phyloP scores from a whole-genome alignment of 495 filamentous ascomycete species.

The Elasticomyces elasticus region DNA sequence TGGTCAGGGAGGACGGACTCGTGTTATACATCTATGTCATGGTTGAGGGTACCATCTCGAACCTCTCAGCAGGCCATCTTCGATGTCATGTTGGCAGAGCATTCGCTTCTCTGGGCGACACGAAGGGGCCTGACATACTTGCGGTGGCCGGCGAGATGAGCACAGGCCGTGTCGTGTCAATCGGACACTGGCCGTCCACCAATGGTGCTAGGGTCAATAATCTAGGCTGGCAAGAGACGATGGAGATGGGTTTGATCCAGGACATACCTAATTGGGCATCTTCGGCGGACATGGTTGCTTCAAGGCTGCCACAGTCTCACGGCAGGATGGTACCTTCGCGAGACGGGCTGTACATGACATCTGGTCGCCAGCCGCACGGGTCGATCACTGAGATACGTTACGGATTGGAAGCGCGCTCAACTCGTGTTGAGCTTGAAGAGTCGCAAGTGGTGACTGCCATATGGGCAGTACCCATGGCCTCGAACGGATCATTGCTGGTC shows the following conservation, averaged over 20 bases:
- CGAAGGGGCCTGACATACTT: slow-evolving; percentile 58
- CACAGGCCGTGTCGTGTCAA: slow-evolving; percentile 41
- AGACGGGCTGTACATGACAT: slow-evolving; percentile 25
- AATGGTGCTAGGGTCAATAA: slow-evolving; percentile 35
- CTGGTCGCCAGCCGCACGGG: slow-evolving; percentile 28
- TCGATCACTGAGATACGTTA: slow-evolving; percentile 26
- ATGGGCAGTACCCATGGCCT: slow-evolving; percentile 18
- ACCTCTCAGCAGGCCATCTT: slow-evolving; percentile 43
- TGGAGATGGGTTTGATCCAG: slow-evolving; percentile 41
- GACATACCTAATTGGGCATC: slow-evolving; percentile 80
- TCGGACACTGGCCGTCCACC: slow-evolving; percentile 23
- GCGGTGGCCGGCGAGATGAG: slow-evolving; percentile 72
- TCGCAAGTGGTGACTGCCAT: slow-evolving; percentile 16
- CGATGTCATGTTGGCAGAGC: slow-evolving; percentile 53
- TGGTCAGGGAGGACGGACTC: slow-evolving; percentile 40
- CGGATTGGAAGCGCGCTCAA: slow-evolving; percentile 23
- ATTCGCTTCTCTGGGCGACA: slow-evolving; percentile 50
- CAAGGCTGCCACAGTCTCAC: slow-evolving; percentile 11
- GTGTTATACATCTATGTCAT: slow-evolving; percentile 1
- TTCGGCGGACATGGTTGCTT: slow-evolving; percentile 49
- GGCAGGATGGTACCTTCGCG: slow-evolving; percentile 5
- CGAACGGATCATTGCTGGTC: slow-evolving; percentile 3
- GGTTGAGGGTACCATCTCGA: slow-evolving; percentile 34
- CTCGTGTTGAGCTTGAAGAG: background rate
- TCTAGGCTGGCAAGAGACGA: slow-evolving; percentile 21